Base-by-base conservation (phyloP, 1,284 basidiomycete genomes). In the Exsudoporus floridanus region DNA sequence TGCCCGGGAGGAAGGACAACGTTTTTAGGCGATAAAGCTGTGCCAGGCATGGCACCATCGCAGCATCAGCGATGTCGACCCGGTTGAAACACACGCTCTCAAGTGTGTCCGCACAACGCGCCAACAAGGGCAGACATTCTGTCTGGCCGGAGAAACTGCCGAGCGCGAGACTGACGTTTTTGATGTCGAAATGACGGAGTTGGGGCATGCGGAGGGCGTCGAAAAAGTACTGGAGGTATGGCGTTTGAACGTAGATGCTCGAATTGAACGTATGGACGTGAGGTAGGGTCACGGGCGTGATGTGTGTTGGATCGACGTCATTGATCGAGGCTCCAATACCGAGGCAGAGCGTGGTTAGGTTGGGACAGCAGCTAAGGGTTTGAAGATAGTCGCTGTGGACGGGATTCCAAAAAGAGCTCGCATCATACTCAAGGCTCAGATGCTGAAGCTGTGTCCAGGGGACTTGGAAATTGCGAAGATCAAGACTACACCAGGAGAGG, bases 401-500 rank as follows among this genome's bases (percentile, higher is more conserved):
- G 1, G 67, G 57, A 19, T 59, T 67, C 70, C 70, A 68, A 50
- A 57, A 65, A 0, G 69, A 27, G 52, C 56, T 60, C 2, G 69
- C 68, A 30, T 67, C 53, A 18, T 68, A 58, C 19, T 65, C 56
- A 38, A 68, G 69, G 35, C 58, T 61, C 2, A 68, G 55, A 34
- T 66, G 49, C 21, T 64, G 64, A 30, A 68, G 57, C 50, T 70
- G 68, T 0, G 42, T 41, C 66, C 70, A 72, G 0, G 66, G 70
- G 12, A 68, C 8, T 18, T 63, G 57, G 51, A 70, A 68, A n/a
- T 38, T 13, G n/a, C 39, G 31, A 7, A 69, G 66, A 40, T 68
- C 68, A 6, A 71, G 57, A 19, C 40, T 52, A 34, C 63, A 65
- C 70, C 61, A 72, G 3, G 67, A 68, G 3, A 72, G 14, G 9